A percentile compares a stretch with the other conserved stretches of the same genome.
phyloP scores from a whole-genome alignment of 805 yeast species.

The Suhomyces pyralidae region DNA sequence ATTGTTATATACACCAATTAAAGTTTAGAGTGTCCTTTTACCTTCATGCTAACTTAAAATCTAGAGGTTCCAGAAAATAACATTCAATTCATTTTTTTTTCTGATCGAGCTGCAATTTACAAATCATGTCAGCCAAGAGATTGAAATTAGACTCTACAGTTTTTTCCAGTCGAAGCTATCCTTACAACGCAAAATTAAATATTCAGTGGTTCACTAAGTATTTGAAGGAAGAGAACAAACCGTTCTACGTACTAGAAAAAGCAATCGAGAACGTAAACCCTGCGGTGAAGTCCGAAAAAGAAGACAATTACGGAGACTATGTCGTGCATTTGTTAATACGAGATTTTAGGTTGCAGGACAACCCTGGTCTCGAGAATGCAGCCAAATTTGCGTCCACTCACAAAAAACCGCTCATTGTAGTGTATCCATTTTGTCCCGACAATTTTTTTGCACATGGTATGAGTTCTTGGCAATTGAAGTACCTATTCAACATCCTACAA shows the following conservation, averaged over 20 bases:
- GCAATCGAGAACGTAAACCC: not conserved
- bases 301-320: not conserved
- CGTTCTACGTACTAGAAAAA: conserved; percentile 18
- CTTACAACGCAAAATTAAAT: conserved; percentile 1
- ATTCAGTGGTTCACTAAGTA: conserved; percentile 17
- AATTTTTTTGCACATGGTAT: conserved; percentile 42
- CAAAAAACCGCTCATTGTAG: conserved; percentile 34
- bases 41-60: too few species aligned
- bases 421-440: conserved; percentile 41
- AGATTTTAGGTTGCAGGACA: conserved; percentile 47
- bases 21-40: not conserved
- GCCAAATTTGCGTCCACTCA: conserved; percentile 25
- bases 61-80: not conserved
- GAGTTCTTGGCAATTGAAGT: conserved; percentile 41
- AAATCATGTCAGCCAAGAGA: conserved; percentile 1
- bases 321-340: conserved; percentile 34
- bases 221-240: conserved; percentile 30
- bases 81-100: not conserved
- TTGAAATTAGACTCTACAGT: not conserved
- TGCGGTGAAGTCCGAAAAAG: conserved; percentile 5
- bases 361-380: conserved; percentile 38
- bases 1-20: too few species aligned
- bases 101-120: not conserved
- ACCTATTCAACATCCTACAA: conserved; percentile 33
- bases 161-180: conserved; percentile 2